Percentiles rank a stretch among this genome's conserved stretches.
phyloP scores from a whole-genome alignment of 208 protist species.

The Lotmaria passim region DNA sequence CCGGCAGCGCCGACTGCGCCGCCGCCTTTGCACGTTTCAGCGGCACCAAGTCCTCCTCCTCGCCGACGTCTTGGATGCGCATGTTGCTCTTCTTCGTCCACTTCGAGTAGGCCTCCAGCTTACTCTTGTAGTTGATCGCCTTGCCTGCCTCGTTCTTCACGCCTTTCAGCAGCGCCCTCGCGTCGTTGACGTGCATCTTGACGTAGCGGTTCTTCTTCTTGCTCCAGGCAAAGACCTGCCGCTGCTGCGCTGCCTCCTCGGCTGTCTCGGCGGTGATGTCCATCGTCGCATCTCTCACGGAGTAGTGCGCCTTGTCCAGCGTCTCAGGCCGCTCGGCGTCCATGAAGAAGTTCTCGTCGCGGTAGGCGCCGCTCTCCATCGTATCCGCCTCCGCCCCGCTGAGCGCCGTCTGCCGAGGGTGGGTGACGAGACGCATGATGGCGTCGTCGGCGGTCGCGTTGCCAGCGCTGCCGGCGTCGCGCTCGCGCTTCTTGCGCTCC shows the following conservation, averaged over 20 bases:
- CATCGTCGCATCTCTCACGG: constrained; percentile 88
- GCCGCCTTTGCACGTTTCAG: constrained; percentile 75
- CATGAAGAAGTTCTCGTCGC: constrained; percentile 87
- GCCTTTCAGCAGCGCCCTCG: constrained; percentile 86
- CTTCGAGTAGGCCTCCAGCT: constrained; percentile 86
- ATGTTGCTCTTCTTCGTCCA: constrained; percentile 93
- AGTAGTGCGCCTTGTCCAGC: constrained; percentile 85
- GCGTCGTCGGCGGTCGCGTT: constrained; percentile 24
- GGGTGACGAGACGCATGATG: constrained; percentile 38
- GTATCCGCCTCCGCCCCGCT: constrained; percentile 20
- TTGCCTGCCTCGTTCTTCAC: constrained; percentile 94
- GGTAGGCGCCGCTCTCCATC: constrained; percentile 61
- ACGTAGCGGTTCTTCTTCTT: constrained; percentile 94
- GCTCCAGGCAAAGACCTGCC: constrained; percentile 91
- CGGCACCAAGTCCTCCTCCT: constrained; percentile 89
- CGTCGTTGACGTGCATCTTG: constrained; percentile 90
- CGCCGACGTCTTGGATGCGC: constrained; percentile 91
- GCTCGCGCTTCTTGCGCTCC: constrained; percentile 80
- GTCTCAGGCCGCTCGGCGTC: constrained; percentile 60
- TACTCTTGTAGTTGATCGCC: constrained; percentile 92
- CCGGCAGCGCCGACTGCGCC: constrained; percentile 19
- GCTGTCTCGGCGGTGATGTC: constrained; percentile 88
- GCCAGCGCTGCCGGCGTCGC: constrained; percentile 31
- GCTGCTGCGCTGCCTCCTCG: constrained; percentile 83
- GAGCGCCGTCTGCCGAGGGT: constrained; percentile 16